phyloP scores from a whole-genome alignment of 1,284 basidiomycete species.

The Tremellales sp. region DNA sequence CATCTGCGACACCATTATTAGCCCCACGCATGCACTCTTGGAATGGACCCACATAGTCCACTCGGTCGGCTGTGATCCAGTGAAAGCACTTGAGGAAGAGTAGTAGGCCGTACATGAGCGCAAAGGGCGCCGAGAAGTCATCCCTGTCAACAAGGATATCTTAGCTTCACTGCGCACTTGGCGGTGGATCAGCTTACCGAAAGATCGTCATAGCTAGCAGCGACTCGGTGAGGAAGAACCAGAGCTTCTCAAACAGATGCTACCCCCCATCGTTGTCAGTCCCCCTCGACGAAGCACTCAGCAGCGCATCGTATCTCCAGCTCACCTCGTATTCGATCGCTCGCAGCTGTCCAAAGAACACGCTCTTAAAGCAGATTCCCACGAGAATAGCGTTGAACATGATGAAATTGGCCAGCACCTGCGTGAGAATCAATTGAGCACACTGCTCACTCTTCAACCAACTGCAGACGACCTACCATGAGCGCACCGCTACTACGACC shows the following conservation, averaged over 20 bases:
- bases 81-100: conserved; percentile 97
- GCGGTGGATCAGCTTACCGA: conserved; percentile 49
- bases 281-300: conserved; percentile 4
- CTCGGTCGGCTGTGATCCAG: conserved; percentile 89
- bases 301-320: neutral
- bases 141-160: conserved; percentile 48
- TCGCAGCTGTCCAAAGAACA: conserved; percentile 89
- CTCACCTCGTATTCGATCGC: conserved; percentile 87
- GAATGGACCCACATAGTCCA: conserved; percentile 75
- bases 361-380: conserved; percentile 72
- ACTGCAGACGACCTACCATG: conserved; percentile 58
- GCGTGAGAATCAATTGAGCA: conserved; percentile 1
- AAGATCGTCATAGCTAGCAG: conserved; percentile 95
- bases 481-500: conserved; percentile 85
- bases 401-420: conserved; percentile 92
- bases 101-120: conserved; percentile 84
- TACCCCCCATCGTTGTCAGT: conserved; percentile 38
- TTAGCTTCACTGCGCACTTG: no score
- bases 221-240: conserved; percentile 97
- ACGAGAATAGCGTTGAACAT: conserved; percentile 70
- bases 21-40: neutral
- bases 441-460: neutral
- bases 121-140: conserved; percentile 88
- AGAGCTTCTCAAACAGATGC: conserved; percentile 90
- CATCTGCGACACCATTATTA: conserved; percentile 63